A percentile compares a stretch with the other conserved stretches of the same genome.
phyloP scores from a whole-genome alignment of 805 yeast species.

The Lipomyces chichibuensis region DNA sequence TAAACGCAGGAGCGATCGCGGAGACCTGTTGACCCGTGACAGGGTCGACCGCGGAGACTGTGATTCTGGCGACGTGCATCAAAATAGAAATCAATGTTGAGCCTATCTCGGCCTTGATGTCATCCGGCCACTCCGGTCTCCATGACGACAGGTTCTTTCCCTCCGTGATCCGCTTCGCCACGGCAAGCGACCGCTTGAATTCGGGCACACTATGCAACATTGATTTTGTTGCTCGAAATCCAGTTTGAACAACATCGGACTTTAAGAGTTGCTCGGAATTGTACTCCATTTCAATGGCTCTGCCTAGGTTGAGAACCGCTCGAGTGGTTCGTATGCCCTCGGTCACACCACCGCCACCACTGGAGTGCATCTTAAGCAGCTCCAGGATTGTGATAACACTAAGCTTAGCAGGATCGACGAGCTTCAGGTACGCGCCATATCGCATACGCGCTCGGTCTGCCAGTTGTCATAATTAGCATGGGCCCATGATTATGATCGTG shows the following conservation, averaged over 20 bases:
- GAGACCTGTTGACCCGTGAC: conserved; percentile 64
- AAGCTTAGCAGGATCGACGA: conserved; percentile 78
- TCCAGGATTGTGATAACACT: conserved; percentile 85
- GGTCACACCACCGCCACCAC: conserved; percentile 70
- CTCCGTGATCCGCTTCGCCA: conserved; percentile 20
- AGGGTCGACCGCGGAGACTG: conserved; percentile 81
- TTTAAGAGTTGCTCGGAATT: conserved; percentile 66
- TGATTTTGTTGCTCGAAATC: conserved; percentile 19
- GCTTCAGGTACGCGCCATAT: conserved; percentile 75
- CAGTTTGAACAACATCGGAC: conserved; percentile 44
- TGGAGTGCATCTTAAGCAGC: conserved; percentile 68
- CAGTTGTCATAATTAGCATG: not conserved
- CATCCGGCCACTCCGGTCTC: conserved; percentile 55
- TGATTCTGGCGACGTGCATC: conserved; percentile 79
- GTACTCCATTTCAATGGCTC: conserved; percentile 82
- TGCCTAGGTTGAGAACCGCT: conserved; percentile 79
- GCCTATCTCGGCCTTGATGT: conserved; percentile 72
- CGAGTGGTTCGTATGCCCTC: conserved; percentile 85
- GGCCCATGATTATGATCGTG: not conserved
- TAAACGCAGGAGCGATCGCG: conserved; percentile 86
- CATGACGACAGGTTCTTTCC: conserved; percentile 11
- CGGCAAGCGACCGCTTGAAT: conserved; percentile 13
- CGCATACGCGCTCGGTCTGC: conserved; percentile 46
- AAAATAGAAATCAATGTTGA: conserved; percentile 74
- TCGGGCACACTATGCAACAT: conserved; percentile 18